Percentiles rank a stretch among this genome's conserved stretches.
Evolutionary conservation across 768 basidiomycete species (phyloP).

Genomic region (Boletellus emodensis): DNA sequence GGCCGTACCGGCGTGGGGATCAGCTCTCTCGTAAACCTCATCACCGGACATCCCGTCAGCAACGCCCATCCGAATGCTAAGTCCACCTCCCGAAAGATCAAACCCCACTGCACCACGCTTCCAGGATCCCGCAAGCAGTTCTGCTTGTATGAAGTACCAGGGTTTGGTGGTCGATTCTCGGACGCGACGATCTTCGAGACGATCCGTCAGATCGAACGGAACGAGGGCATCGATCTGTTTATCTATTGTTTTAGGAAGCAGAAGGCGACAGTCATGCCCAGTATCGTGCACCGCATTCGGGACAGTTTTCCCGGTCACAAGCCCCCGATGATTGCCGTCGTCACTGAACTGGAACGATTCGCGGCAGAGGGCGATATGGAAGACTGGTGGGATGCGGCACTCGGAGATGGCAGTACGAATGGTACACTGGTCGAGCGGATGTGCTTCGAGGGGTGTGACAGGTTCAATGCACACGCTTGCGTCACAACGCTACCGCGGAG

Average conservation of each 20-base stretch:
- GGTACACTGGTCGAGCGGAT: slow-evolving; percentile 23
- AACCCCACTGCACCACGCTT: not conserved
- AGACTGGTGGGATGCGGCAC: slow-evolving; percentile 25
- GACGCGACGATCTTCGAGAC: slow-evolving; percentile 12
- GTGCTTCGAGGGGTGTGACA: slow-evolving; percentile 17
- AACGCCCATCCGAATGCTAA: slow-evolving; percentile 10
- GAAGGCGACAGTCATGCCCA: slow-evolving; percentile 13
- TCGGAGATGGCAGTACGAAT: slow-evolving; percentile 21
- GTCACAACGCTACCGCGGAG: slow-evolving; percentile 31
- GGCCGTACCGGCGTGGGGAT: slow-evolving; percentile 27
- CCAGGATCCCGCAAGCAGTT: slow-evolving; percentile 1
- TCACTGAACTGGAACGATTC: slow-evolving; percentile 25
- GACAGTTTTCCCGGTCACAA: not conserved
- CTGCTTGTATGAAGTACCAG: slow-evolving; percentile 23
- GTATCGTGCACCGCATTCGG: slow-evolving; percentile 6
- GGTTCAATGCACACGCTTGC: slow-evolving; percentile 36
- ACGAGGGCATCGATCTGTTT: slow-evolving; percentile 20
- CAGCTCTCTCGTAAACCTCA: slow-evolving; percentile 29
- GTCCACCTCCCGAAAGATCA: not conserved
- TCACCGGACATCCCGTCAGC: slow-evolving; percentile 18
- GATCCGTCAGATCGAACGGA: slow-evolving; percentile 13
- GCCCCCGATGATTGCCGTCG: slow-evolving; percentile 23
- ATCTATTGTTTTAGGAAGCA: slow-evolving; percentile 23
- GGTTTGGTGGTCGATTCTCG: slow-evolving; percentile 10
- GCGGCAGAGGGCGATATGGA: slow-evolving; percentile 23